These are phyloP conservation scores for Starmera amethionina DNA, from an alignment of 805 yeast genomes.

Conservation along the genomic window DNA sequence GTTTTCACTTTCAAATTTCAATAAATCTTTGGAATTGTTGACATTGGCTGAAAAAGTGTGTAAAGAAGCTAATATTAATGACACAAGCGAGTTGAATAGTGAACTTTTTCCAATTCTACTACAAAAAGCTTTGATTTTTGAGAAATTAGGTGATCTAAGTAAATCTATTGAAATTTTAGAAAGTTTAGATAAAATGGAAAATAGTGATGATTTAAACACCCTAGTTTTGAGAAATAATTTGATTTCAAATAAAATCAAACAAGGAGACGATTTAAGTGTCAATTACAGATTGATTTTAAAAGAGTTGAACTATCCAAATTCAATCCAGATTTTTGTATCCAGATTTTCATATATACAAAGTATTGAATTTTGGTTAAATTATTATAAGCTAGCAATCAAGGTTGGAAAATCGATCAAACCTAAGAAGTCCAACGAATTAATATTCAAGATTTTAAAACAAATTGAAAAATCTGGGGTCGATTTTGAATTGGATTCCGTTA, in stretches of 20 bases:
- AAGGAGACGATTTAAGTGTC: background rate
- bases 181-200: slow-evolving; percentile 14
- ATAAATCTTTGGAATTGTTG: slow-evolving; percentile 32
- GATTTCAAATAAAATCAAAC: slow-evolving; percentile 10
- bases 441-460: background rate
- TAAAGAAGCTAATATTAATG: slow-evolving; percentile 26
- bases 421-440: background rate
- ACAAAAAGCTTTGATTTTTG: slow-evolving; percentile 49
- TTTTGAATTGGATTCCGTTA: slow-evolving; percentile 6
- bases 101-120: slow-evolving; percentile 56
- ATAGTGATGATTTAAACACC: slow-evolving; percentile 19
- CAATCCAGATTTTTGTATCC: slow-evolving; percentile 8
- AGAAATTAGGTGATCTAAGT: slow-evolving; percentile 26
- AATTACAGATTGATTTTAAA: slow-evolving; percentile 18
- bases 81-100: slow-evolving; percentile 30
- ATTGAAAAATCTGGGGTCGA: slow-evolving; percentile 9
- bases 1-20: slow-evolving; percentile 31
- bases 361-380: slow-evolving; percentile 11
- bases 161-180: slow-evolving; percentile 29
- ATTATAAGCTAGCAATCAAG: slow-evolving; percentile 9
- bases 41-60: slow-evolving; percentile 34
- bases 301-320: slow-evolving; percentile 22
- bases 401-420: slow-evolving; percentile 11
- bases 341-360: slow-evolving; percentile 16
- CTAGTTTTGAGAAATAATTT: slow-evolving; percentile 23